Conservation (phyloP, 2,329 filamentous ascomycete genomes). For the Seiridium unicorne region DNA sequence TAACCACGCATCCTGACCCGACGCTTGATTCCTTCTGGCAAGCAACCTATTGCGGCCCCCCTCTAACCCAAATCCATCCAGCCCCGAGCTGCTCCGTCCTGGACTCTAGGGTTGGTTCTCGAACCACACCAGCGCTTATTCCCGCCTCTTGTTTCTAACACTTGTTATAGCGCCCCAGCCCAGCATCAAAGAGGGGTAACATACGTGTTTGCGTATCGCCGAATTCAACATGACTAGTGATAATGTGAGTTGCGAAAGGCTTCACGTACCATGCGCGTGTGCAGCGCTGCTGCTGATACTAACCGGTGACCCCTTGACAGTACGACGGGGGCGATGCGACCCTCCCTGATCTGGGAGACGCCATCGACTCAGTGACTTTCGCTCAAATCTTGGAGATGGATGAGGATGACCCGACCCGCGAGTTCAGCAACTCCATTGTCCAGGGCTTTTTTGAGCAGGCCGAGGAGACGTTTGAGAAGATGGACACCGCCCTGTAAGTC, state of each 20-base stretch:
- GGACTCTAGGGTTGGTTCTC: not conserved
- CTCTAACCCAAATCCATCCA: constrained; percentile 1
- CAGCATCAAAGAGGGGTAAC: not conserved
- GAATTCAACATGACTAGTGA: constrained; percentile 2
- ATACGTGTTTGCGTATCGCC: not conserved
- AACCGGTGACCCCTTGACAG: constrained; percentile 23
- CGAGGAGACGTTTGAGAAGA: constrained; percentile 78
- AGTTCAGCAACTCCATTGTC: constrained; percentile 88
- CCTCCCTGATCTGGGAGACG: constrained; percentile 66
- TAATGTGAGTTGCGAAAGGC: constrained; percentile 2
- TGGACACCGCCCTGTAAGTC: constrained; percentile 80
- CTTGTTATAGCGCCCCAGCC: not conserved
- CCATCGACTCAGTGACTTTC: constrained; percentile 79
- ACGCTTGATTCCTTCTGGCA: constrained; percentile 4
- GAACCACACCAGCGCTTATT: not conserved
- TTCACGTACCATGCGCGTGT: no score
- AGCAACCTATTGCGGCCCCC: not conserved
- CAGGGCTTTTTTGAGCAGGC: constrained; percentile 93
- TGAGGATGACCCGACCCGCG: constrained; percentile 78
- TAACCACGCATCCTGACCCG: constrained; percentile 4
- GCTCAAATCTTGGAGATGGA: constrained; percentile 99
- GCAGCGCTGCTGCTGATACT: no score
- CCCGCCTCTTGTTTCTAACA: not conserved
- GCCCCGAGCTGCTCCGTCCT: not conserved
- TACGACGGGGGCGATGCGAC: constrained; percentile 48